Evolutionary conservation across 306 rosid species (phyloP), one percentile per base, ranked within the genome.

Genomic region (Amphicarpaea edgeworthii): DNA sequence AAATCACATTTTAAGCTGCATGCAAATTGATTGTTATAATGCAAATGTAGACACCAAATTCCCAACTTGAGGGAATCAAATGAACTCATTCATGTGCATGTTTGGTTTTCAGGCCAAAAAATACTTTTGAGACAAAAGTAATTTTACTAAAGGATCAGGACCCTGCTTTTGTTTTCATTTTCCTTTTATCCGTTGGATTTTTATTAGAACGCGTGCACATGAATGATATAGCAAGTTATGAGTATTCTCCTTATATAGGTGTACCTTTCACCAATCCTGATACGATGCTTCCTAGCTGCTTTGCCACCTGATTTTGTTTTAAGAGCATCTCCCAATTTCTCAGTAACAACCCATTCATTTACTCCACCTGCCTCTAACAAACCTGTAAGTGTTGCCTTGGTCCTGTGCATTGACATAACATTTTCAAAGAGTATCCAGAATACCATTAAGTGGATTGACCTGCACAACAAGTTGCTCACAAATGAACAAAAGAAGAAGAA

Each of bases 361-460:
- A 86, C 96, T 72, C 91, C 86, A 66, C 97, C 95, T 34, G 87
- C 86, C 80, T 94, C 98, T 17, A 94, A 58, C 85, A 92, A 81
- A 69, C 98, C 98, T 57, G 88, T 90, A 51, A 94, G 12, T 47
- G 98, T 90, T 34, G 98, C 98, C 83, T 84, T 94, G 1, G 97
- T 92, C 60, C 97, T 93, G 82, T 92, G 98, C 82, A 92, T 80
- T 40, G 98, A 92, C 98, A 92, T 94, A 62, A 94, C 97, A 62
- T 94, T 94, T 83, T 94, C 97, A 66, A 92, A 94, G 15, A 90
- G 95, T 72, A 94, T 89, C 98, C 97, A 94, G 82, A 94, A 92
- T 68, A 92, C 74, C 77, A 92, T 6, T 26, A 94, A 82, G 87
- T 94, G 97, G 77, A 90, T 73, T 81, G 97, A 94, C 81, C 96